Evolutionary conservation across 2,329 filamentous ascomycete genomes (phyloP).

Genomic region (Ilyonectria sp.): DNA sequence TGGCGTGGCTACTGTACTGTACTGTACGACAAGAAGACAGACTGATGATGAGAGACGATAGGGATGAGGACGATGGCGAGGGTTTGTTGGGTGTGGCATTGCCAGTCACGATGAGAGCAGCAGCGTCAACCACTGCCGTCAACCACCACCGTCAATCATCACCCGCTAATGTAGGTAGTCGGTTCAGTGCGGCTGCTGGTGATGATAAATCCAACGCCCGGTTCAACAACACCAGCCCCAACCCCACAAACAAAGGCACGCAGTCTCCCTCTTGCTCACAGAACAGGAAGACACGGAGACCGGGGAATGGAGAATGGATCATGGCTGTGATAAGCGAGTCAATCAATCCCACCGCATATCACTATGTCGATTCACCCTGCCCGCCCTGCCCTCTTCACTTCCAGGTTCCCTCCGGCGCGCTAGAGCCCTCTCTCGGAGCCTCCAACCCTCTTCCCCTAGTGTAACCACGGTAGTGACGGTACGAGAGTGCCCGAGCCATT

Average conservation of each 20-base stretch:
- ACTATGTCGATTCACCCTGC: background rate
- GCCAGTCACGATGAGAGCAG: constrained; percentile 1
- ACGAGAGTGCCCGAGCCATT: constrained; percentile 15
- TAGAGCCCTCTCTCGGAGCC: background rate
- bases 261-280: background rate
- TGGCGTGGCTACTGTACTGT: background rate
- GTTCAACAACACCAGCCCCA: constrained; percentile 2
- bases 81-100: background rate
- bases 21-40: background rate
- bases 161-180: background rate
- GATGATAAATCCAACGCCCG: background rate
- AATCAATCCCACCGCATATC: constrained; percentile 1
- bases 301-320: background rate
- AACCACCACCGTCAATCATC: constrained; percentile 4
- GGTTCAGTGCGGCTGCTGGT: background rate
- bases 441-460: constrained; percentile 1
- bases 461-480: constrained; percentile 3
- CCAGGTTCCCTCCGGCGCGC: background rate
- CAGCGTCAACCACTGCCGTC: background rate
- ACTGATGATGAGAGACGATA: background rate
- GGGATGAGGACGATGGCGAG: background rate
- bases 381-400: background rate
- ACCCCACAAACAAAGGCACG: constrained; percentile 12
- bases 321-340: constrained; percentile 5
- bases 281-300: background rate